Conservation (phyloP, 176 grass and related monocot species). For the Oryza coarctata region DNA sequence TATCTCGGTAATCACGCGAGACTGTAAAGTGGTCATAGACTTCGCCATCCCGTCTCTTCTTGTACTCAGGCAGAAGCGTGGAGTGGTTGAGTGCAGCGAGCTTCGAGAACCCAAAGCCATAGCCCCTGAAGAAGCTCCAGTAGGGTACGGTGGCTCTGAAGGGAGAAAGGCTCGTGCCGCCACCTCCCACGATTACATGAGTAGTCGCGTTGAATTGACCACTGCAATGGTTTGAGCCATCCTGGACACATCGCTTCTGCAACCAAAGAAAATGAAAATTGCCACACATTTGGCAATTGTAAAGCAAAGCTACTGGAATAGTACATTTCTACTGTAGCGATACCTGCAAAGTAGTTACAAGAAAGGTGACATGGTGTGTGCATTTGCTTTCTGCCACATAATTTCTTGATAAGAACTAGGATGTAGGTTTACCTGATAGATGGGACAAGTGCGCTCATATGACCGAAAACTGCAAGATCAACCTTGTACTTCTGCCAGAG, state of each 20-base stretch:
- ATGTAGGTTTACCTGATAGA: conserved; percentile 50
- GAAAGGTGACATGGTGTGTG: not conserved
- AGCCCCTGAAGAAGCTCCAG: conserved; percentile 70
- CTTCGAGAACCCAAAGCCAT: conserved; percentile 61
- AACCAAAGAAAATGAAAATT: not conserved
- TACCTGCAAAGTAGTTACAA: not conserved
- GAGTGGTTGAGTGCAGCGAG: conserved; percentile 70
- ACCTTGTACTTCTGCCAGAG: conserved; percentile 86
- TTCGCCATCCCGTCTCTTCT: conserved; percentile 53
- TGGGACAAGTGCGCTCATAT: conserved; percentile 71
- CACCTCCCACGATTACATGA: conserved; percentile 64
- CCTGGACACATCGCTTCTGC: conserved; percentile 53
- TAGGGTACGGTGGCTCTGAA: not conserved
- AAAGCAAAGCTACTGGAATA: not conserved
- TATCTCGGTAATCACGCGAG: conserved; percentile 63
- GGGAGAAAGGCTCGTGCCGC: conserved; percentile 41
- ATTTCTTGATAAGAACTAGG: not conserved
- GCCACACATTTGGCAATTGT: not conserved
- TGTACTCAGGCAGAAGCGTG: conserved; percentile 61
- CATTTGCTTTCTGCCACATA: not conserved
- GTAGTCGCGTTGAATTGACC: conserved; percentile 67
- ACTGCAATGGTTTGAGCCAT: conserved; percentile 49
- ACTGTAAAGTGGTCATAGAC: conserved; percentile 75
- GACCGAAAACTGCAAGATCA: conserved; percentile 68
- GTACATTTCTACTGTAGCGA: not conserved